Conservation (phyloP, 1,284 basidiomycete genomes). For the Moniliophthora roreri region DNA sequence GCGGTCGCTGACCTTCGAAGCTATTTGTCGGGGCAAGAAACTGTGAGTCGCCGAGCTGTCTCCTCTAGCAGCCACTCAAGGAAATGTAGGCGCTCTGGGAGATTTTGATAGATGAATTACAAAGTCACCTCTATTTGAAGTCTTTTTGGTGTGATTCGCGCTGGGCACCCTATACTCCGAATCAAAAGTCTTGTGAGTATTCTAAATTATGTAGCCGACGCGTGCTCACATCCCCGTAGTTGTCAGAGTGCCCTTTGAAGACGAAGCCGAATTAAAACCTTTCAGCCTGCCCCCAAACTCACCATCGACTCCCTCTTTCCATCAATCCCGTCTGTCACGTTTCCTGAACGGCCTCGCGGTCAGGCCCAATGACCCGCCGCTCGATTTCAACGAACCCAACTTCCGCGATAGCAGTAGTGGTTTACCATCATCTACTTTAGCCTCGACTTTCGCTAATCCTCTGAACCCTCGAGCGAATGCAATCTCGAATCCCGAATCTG, state of each 20-base stretch:
- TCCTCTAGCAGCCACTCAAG: too few relatives aligned
- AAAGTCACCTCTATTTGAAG: conserved; percentile 97
- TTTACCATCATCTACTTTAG: conserved; percentile 23
- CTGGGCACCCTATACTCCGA: conserved; percentile 84
- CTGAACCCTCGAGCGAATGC: conserved; percentile 21
- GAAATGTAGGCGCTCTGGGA: conserved; percentile 89
- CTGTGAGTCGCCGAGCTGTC: conserved; percentile 49
- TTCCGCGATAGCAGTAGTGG: conserved; percentile 26
- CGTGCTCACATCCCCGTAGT: conserved; percentile 37
- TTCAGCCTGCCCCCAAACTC: conserved; percentile 24
- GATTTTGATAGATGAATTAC: conserved; percentile 93
- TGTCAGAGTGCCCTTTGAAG: conserved; percentile 57
- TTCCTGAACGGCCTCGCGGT: conserved; percentile 74
- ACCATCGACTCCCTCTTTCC: conserved; percentile 38
- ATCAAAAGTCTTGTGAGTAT: conserved; percentile 73
- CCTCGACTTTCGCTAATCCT: conserved; percentile 24
- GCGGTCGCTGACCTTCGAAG: conserved; percentile 87
- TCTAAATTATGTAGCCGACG: conserved; percentile 4
- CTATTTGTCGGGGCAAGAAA: conserved; percentile 89
- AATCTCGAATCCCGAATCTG: conserved; percentile 77
- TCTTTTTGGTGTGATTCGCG: conserved; percentile 94
- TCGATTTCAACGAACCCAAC: conserved; percentile 64
- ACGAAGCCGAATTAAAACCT: conserved; percentile 37
- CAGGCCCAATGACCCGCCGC: conserved; percentile 80
- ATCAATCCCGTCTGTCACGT: conserved; percentile 51